Evolutionary conservation across 495 filamentous ascomycete species (phyloP).

Genomic region (Neurospora tetraspora): DNA sequence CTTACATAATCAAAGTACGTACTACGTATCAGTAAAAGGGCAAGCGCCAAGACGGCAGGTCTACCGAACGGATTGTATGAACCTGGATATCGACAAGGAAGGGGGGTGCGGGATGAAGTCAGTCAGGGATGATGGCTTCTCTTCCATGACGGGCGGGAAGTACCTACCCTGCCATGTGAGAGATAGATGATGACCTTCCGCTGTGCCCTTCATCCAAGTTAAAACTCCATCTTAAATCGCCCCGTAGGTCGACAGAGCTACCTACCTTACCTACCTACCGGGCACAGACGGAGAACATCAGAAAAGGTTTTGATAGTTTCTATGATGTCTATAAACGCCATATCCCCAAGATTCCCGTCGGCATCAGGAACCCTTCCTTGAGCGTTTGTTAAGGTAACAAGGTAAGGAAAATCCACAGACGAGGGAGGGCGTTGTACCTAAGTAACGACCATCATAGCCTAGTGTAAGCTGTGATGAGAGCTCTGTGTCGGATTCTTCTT

Average conservation of each 20-base stretch:
- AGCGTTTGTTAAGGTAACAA: no score
- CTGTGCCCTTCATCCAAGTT: background rate
- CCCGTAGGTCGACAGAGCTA: no score
- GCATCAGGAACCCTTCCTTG: no score
- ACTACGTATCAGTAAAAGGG: background rate
- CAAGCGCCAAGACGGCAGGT: background rate
- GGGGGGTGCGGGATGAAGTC: background rate
- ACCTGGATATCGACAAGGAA: background rate
- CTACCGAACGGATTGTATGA: background rate
- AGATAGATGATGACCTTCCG: background rate
- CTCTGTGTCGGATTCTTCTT: background rate
- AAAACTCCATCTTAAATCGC: background rate
- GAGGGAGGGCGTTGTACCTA: no score
- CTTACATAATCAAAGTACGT: background rate
- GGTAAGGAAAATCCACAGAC: no score
- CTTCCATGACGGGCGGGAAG: background rate
- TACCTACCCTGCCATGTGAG: background rate
- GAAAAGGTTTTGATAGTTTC: no score
- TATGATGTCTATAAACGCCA: no score
- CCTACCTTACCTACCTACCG: no score
- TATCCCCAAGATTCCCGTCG: no score
- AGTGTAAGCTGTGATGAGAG: background rate
- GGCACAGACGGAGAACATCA: no score
- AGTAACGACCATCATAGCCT: no score
- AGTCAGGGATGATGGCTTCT: background rate